Percentiles rank a stretch among this genome's conserved stretches.
phyloP scores from a whole-genome alignment of 257 asterid genomes.

The Nicotiana obtusifolia region DNA sequence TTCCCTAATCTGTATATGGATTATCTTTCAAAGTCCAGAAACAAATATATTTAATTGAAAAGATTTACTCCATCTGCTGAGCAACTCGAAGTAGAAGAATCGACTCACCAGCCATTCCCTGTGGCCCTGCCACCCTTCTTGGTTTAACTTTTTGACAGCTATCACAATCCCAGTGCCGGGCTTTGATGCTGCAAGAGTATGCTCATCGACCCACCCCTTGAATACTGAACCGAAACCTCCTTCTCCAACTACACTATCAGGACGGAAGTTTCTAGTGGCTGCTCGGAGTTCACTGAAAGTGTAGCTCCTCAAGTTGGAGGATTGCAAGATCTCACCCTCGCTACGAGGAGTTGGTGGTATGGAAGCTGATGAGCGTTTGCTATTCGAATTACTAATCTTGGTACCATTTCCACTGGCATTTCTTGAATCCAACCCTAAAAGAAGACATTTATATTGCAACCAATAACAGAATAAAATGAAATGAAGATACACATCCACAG shows the following conservation, averaged over 20 bases:
- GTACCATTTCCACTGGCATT: conserved; percentile 49
- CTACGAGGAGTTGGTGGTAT: conserved; percentile 69
- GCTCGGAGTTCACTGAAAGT: conserved; percentile 63
- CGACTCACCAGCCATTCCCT: conserved; percentile 22
- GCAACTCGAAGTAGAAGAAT: not conserved
- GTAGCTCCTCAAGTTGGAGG: conserved; percentile 74
- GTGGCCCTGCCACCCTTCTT: conserved; percentile 24
- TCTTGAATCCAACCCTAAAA: conserved; percentile 31
- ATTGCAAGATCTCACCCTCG: conserved; percentile 89
- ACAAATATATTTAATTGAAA: not conserved
- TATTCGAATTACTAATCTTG: conserved; percentile 44
- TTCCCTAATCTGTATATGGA: not conserved
- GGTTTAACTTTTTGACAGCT: conserved; percentile 19
- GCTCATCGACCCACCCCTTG: conserved; percentile 21
- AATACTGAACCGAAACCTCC: conserved; percentile 18
- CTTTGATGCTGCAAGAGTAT: conserved; percentile 18
- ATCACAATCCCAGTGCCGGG: conserved; percentile 14
- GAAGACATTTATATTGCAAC: not conserved
- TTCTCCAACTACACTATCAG: conserved; percentile 68
- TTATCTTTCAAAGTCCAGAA: not conserved
- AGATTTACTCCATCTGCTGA: not conserved
- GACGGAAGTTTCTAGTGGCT: conserved; percentile 83
- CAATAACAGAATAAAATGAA: not conserved
- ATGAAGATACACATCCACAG: not conserved
- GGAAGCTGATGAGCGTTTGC: conserved; percentile 60